A percentile compares a stretch with the other conserved stretches of the same genome.
phyloP scores from a whole-genome alignment of 1,284 basidiomycete genomes.

The Afroboletus lepidellus region DNA sequence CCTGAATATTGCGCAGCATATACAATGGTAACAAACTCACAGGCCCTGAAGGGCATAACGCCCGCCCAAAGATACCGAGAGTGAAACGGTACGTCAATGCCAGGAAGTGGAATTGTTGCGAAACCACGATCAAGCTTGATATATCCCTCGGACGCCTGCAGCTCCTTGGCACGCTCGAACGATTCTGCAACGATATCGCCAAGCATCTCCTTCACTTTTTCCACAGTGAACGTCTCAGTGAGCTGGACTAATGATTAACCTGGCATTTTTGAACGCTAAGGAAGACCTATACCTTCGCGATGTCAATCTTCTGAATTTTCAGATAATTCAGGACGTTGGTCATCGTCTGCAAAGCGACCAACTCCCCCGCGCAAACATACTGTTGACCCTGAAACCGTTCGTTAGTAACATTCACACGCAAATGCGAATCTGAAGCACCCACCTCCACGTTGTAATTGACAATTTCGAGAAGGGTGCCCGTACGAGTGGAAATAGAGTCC shows the following conservation, averaged over 20 bases:
- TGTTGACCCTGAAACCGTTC: slow-evolving; percentile 70
- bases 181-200: slow-evolving; percentile 87
- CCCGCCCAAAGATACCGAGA: slow-evolving; percentile 95
- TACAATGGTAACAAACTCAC: slow-evolving; percentile 43
- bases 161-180: slow-evolving; percentile 75
- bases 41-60: slow-evolving; percentile 94
- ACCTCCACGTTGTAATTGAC: slow-evolving; percentile 98
- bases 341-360: slow-evolving; percentile 89
- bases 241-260: slow-evolving; percentile 49
- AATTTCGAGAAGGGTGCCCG: slow-evolving; percentile 86
- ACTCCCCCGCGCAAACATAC: slow-evolving; percentile 97
- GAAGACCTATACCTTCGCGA: slow-evolving; percentile 68
- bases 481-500: slow-evolving; percentile 79
- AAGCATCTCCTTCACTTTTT: slow-evolving; percentile 92
- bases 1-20: slow-evolving; percentile 21
- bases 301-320: slow-evolving; percentile 96
- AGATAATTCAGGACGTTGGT: slow-evolving; percentile 97
- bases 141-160: slow-evolving; percentile 81
- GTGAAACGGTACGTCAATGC: slow-evolving; percentile 99
- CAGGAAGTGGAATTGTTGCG: slow-evolving; percentile 93
- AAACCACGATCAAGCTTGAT: slow-evolving; percentile 96
- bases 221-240: slow-evolving; percentile 78
- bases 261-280: not conserved
- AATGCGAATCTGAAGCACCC: slow-evolving; percentile 23
- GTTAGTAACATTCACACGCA: slow-evolving; percentile 2